These are phyloP conservation scores for Umbelopsis vinacea DNA, from an alignment of 192 early-diverging fungal genomes.

Conservation along the genomic window DNA sequence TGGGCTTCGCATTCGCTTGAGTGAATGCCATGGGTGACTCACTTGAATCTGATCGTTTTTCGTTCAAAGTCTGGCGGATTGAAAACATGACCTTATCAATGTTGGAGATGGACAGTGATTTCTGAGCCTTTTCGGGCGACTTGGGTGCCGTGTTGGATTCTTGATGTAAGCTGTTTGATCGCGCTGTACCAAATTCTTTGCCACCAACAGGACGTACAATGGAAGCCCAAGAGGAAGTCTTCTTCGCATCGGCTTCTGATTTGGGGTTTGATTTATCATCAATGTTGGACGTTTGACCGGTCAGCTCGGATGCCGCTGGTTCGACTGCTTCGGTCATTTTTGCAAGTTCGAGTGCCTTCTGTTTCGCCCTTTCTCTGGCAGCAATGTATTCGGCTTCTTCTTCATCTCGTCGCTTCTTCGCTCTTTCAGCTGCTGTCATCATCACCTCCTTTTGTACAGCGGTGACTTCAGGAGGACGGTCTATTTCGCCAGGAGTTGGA, in stretches of 20 bases:
- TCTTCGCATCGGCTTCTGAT: neutral
- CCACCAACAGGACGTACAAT: neutral
- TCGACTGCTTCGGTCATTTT: neutral
- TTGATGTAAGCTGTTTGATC: neutral
- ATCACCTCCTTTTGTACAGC: conserved; percentile 39
- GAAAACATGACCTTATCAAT: conserved; percentile 31
- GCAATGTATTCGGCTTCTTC: conserved; percentile 43
- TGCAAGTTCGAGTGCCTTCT: conserved; percentile 42
- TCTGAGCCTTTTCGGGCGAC: neutral
- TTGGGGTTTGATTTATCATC: neutral
- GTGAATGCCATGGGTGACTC: neutral
- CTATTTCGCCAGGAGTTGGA: conserved; percentile 14
- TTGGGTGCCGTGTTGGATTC: neutral
- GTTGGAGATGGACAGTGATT: conserved; percentile 17
- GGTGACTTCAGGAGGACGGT: conserved; percentile 33
- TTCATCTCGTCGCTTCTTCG: conserved; percentile 43
- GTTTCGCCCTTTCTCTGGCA: conserved; percentile 34
- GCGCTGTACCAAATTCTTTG: conserved; percentile 2
- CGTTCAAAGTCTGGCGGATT: conserved; percentile 22
- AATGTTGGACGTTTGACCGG: neutral
- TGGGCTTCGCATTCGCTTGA: neutral
- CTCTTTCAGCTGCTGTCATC: conserved; percentile 44
- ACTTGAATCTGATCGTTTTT: neutral
- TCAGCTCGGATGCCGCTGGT: neutral
- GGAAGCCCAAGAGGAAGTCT: neutral